These are phyloP conservation scores for Rugonectria rugulosa DNA, from an alignment of 2,329 filamentous ascomycete genomes.

Conservation along the genomic window DNA sequence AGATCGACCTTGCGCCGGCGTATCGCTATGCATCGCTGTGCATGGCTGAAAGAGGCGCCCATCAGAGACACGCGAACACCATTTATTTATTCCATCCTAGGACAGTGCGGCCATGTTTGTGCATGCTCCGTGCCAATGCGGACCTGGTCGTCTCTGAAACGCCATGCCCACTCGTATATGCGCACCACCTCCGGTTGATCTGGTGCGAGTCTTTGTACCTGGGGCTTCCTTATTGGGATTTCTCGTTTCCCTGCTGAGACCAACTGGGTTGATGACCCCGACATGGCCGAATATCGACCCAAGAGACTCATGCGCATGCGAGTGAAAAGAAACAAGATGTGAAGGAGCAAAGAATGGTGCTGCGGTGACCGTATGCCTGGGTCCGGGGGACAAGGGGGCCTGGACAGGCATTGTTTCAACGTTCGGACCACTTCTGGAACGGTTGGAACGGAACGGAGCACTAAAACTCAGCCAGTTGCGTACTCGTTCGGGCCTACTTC, in stretches of 20 bases:
- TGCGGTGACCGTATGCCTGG: neutral
- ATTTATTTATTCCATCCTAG: no score
- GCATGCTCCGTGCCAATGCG: slow-evolving; percentile 28
- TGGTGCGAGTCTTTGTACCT: no score
- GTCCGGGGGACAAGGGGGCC: slow-evolving; percentile 3
- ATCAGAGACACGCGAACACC: slow-evolving; percentile 5
- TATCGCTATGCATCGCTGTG: neutral
- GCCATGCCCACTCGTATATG: neutral
- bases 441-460: slow-evolving; percentile 17
- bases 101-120: no score
- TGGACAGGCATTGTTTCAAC: slow-evolving; percentile 18
- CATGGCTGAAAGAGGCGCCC: neutral
- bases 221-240: no score
- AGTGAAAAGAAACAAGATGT: neutral
- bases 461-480: neutral
- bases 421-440: slow-evolving; percentile 15
- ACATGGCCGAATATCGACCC: no score
- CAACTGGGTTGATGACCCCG: no score
- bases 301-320: no score
- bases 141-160: slow-evolving; percentile 31
- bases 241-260: no score
- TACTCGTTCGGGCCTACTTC: slow-evolving; percentile 2
- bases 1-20: neutral
- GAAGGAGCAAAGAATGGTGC: neutral
- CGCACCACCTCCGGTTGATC: neutral